Conservation (phyloP, 2,329 filamentous ascomycete genomes). For the Apiospora phragmitis region DNA sequence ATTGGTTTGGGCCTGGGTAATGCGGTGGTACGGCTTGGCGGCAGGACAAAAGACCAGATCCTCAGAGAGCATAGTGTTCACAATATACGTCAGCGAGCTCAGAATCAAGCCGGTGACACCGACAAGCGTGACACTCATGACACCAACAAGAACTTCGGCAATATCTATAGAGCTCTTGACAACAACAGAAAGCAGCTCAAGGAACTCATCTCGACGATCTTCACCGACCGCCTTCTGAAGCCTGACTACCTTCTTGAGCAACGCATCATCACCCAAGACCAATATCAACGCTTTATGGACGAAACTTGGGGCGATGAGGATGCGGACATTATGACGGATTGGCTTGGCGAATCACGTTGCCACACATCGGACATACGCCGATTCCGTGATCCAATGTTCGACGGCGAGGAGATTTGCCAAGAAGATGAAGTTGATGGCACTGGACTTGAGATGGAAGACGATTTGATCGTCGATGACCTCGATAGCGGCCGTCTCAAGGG, state of each 20-base stretch:
- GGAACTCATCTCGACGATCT: slow-evolving; percentile 38
- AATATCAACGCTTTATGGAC: slow-evolving; percentile 62
- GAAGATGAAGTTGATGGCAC: slow-evolving; percentile 60
- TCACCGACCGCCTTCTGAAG: slow-evolving; percentile 49
- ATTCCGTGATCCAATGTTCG: slow-evolving; percentile 27
- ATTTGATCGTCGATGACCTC: slow-evolving; percentile 31
- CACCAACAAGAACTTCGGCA: slow-evolving; percentile 25
- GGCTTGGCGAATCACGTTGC: slow-evolving; percentile 55
- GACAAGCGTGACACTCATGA: background rate
- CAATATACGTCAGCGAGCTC: slow-evolving; percentile 49
- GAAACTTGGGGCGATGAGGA: slow-evolving; percentile 30
- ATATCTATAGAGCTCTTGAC: slow-evolving; percentile 29
- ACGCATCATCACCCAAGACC: slow-evolving; percentile 61
- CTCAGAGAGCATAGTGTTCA: slow-evolving; percentile 69
- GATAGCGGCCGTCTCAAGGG: slow-evolving; percentile 46
- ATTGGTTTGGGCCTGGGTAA: slow-evolving; percentile 50
- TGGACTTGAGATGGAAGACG: slow-evolving; percentile 47
- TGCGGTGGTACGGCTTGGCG: slow-evolving; percentile 64
- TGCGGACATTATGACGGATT: slow-evolving; percentile 45
- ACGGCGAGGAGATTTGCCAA: slow-evolving; percentile 39
- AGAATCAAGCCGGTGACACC: background rate
- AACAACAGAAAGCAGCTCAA: slow-evolving; percentile 37
- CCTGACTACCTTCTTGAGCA: slow-evolving; percentile 54
- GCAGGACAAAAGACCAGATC: slow-evolving; percentile 64
- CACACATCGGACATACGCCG: slow-evolving; percentile 27